Percentiles rank a stretch among this genome's conserved stretches.
These are phyloP conservation scores for Spizellomyces sp. DNA, from an alignment of 192 early-diverging fungal species.

Conservation along the genomic window DNA sequence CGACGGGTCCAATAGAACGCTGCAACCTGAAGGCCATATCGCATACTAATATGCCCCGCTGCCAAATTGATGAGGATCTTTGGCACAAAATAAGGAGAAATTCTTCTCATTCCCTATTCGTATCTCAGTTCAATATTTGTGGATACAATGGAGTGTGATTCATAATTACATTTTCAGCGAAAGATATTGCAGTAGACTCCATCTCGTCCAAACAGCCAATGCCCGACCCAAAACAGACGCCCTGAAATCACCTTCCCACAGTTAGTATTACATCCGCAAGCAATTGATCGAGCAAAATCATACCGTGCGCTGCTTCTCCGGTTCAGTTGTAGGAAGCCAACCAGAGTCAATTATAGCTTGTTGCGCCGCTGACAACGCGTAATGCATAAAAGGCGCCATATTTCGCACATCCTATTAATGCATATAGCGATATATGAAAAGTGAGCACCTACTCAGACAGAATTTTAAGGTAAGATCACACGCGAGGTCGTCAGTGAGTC, in stretches of 20 bases:
- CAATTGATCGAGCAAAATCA: constrained; percentile 19
- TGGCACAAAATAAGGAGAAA: constrained; percentile 92
- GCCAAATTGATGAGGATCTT: constrained; percentile 93
- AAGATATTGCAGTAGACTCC: constrained; percentile 54
- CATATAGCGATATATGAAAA: no score
- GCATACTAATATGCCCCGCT: constrained; percentile 89
- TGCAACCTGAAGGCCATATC: constrained; percentile 71
- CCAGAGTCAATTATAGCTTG: constrained; percentile 84
- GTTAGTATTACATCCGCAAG: not conserved
- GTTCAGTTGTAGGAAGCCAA: constrained; percentile 60
- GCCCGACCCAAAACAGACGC: constrained; percentile 94
- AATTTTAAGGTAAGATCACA: no score
- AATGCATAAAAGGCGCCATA: constrained; percentile 86
- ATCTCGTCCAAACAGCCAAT: constrained; percentile 93
- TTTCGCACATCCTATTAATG: constrained; percentile 66
- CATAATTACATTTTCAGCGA: constrained; percentile 52
- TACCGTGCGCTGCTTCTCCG: constrained; percentile 68
- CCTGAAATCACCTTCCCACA: constrained; percentile 47
- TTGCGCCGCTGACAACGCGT: constrained; percentile 76
- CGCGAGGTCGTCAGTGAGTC: not conserved
- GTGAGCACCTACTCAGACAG: no score
- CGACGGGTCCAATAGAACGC: not conserved
- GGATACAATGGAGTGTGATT: not conserved
- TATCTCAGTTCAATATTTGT: not conserved
- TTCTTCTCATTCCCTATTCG: constrained; percentile 68